These are phyloP conservation scores for Aspergillus sp. DNA, from an alignment of 2,329 filamentous ascomycete genomes.

Conservation along the genomic window DNA sequence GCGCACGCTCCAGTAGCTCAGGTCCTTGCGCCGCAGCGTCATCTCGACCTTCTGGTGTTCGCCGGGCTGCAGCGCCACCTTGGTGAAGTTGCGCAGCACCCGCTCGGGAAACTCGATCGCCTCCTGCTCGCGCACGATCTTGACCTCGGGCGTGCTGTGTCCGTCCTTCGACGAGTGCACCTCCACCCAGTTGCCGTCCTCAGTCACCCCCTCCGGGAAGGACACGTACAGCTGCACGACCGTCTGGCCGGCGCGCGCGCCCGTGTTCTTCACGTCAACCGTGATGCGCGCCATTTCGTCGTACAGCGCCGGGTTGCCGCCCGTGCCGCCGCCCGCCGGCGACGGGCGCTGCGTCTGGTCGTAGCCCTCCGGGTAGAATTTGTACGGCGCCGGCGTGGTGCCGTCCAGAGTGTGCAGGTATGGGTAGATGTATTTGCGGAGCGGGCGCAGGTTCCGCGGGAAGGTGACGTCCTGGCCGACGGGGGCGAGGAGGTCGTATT, in stretches of 20 bases:
- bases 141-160: slow-evolving; percentile 2
- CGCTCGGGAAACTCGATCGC: slow-evolving; percentile 63
- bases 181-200: slow-evolving; percentile 18
- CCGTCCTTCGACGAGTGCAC: slow-evolving; percentile 2
- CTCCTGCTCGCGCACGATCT: slow-evolving; percentile 29
- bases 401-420: slow-evolving; percentile 59
- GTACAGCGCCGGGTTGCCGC: slow-evolving; percentile 49
- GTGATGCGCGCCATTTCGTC: slow-evolving; percentile 48
- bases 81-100: slow-evolving; percentile 69
- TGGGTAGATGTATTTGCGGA: slow-evolving; percentile 72
- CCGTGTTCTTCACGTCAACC: slow-evolving; percentile 51
- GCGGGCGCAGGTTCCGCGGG: slow-evolving; percentile 58
- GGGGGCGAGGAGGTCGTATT: slow-evolving; percentile 57
- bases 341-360: slow-evolving; percentile 51
- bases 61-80: slow-evolving; percentile 59
- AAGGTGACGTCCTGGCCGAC: slow-evolving; percentile 58
- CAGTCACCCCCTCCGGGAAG: slow-evolving; percentile 50
- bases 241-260: slow-evolving; percentile 47
- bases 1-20: slow-evolving; percentile 70
- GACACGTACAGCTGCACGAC: slow-evolving; percentile 65
- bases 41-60: slow-evolving; percentile 56
- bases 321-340: slow-evolving; percentile 66
- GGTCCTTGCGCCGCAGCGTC: slow-evolving; percentile 63
- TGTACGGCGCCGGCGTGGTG: slow-evolving; percentile 42
- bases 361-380: slow-evolving; percentile 57